Percentiles rank a stretch among this genome's conserved stretches.
Conservation (phyloP, 1,284 basidiomycete species). For the Boletus subluridellus region DNA sequence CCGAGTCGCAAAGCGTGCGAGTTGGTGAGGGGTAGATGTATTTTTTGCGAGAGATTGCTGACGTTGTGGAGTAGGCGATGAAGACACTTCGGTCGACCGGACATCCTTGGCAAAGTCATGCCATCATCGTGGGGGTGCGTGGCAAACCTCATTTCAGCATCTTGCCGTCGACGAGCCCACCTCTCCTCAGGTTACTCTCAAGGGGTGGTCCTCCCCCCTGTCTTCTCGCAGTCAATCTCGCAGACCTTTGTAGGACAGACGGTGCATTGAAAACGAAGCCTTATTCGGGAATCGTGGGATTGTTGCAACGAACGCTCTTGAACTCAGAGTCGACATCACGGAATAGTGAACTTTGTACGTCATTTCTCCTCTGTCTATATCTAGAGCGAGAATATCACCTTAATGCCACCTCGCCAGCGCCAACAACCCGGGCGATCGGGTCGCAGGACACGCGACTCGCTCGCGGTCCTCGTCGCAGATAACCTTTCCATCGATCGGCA, state of each 20-base stretch:
- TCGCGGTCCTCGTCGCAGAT: constrained; percentile 28
- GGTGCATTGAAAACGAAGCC: constrained; percentile 70
- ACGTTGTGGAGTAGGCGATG: constrained; percentile 55
- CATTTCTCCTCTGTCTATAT: constrained; percentile 36
- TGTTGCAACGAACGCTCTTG: constrained; percentile 86
- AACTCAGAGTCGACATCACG: constrained; percentile 90
- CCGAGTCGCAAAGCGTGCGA: constrained; percentile 79
- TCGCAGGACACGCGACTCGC: too few species aligned
- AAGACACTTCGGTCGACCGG: constrained; percentile 74
- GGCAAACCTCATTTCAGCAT: not conserved
- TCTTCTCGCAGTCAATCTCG: constrained; percentile 1
- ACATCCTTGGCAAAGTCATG: constrained; percentile 76
- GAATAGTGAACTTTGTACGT: constrained; percentile 15
- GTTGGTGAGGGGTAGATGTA: constrained; percentile 47
- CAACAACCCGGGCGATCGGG: too few species aligned
- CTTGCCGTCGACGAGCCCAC: not conserved
- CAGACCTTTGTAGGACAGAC: not conserved
- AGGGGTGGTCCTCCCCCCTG: constrained; percentile 31
- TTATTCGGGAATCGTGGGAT: constrained; percentile 83
- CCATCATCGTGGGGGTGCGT: constrained; percentile 77
- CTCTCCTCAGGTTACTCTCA: constrained; percentile 40
- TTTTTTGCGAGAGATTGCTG: not conserved
- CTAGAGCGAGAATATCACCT: too few species aligned
- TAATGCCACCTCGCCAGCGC: too few species aligned
- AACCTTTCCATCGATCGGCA: constrained; percentile 73